Percentiles rank a stretch among this genome's conserved stretches.
phyloP scores from a whole-genome alignment of 106 monocot genomes.

The Dendrobium huoshanense region DNA sequence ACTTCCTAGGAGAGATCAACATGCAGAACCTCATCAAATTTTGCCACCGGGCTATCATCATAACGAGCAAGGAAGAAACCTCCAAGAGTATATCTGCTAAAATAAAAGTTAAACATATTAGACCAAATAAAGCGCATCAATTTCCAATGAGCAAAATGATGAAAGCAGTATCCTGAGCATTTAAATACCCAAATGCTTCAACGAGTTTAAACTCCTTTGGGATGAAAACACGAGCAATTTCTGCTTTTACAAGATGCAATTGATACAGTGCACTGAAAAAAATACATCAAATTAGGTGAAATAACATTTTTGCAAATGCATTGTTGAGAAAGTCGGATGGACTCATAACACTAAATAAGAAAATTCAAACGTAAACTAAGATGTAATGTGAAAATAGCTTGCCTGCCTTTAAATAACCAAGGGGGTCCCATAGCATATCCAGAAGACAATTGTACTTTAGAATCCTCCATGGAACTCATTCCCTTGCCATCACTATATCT shows the following conservation, averaged over 20 bases:
- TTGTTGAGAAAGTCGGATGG: background rate
- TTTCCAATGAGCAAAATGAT: background rate
- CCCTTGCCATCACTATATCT: slow-evolving; percentile 1
- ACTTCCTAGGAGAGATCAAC: slow-evolving; percentile 1
- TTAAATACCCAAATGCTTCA: slow-evolving; percentile 77
- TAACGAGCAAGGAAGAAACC: slow-evolving; percentile 90
- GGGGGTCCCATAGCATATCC: slow-evolving; percentile 57
- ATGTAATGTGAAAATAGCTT: slow-evolving; percentile 16
- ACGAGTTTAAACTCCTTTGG: slow-evolving; percentile 83
- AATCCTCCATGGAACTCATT: slow-evolving; percentile 10
- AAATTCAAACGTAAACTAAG: background rate
- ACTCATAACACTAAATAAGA: background rate
- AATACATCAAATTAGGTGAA: background rate
- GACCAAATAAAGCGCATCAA: background rate
- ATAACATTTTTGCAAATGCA: background rate
- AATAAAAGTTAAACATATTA: background rate
- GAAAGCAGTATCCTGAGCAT: background rate
- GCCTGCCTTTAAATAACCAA: slow-evolving; percentile 80
- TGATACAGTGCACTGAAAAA: slow-evolving; percentile 77
- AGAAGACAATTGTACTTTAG: slow-evolving; percentile 18
- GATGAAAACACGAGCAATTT: slow-evolving; percentile 61
- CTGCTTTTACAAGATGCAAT: slow-evolving; percentile 85
- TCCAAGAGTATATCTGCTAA: slow-evolving; percentile 73
- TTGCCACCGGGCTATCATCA: slow-evolving; percentile 84
- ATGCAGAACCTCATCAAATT: slow-evolving; percentile 76